A percentile compares a stretch with the other conserved stretches of the same genome.
Evolutionary conservation across 352 stramenopile species (phyloP).

Genomic region (Pythium aristosporum): DNA sequence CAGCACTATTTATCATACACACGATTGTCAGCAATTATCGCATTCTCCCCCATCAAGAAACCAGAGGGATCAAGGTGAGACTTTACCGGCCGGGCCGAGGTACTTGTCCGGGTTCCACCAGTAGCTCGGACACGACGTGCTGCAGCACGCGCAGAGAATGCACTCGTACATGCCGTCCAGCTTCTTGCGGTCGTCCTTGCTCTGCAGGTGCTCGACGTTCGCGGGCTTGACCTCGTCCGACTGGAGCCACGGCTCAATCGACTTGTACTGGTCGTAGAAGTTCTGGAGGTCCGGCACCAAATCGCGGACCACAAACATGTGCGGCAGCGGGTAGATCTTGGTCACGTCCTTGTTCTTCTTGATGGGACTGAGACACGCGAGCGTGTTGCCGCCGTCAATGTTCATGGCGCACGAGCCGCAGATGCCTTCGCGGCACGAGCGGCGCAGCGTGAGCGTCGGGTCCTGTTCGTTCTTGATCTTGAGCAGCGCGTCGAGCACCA

Average conservation of each 20-base stretch:
- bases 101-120: slow-evolving; percentile 99
- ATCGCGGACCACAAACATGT: slow-evolving; percentile 99
- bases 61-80: not conserved
- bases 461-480: slow-evolving; percentile 99
- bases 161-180: slow-evolving; percentile 99
- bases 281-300: slow-evolving; percentile 99
- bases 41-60: not conserved
- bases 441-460: slow-evolving; percentile 97
- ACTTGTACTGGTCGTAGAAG: slow-evolving; percentile 98
- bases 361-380: slow-evolving; percentile 98
- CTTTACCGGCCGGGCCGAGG: slow-evolving; percentile 83
- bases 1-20: slow-evolving; percentile 50
- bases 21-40: not conserved
- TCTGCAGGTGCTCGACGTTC: slow-evolving; percentile 88
- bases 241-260: slow-evolving; percentile 99
- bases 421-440: slow-evolving; percentile 99
- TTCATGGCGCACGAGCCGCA: slow-evolving; percentile 99
- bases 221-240: slow-evolving; percentile 86
- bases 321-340: slow-evolving; percentile 98
- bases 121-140: slow-evolving; percentile 98
- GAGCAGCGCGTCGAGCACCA: slow-evolving; percentile 99
- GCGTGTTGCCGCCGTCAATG: slow-evolving; percentile 98
- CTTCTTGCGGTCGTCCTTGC: slow-evolving; percentile 97
- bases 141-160: slow-evolving; percentile 99
- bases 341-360: slow-evolving; percentile 91